These are phyloP conservation scores for Trapa incisa DNA, from an alignment of 345 rosid genomes.

Conservation along the genomic window DNA sequence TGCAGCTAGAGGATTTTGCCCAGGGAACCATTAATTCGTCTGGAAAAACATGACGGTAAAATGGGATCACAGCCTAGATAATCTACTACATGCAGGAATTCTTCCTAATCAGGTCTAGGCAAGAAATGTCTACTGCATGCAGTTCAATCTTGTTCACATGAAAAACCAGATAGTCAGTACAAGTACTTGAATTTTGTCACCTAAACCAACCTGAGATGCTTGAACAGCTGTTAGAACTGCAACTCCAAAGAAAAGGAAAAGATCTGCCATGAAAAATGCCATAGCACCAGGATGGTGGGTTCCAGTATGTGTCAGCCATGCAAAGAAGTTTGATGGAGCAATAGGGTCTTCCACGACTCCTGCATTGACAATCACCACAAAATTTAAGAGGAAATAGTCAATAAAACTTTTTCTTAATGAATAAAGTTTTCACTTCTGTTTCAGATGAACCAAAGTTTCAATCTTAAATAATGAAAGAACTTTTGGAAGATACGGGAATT, in stretches of 20 bases:
- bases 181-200: background rate
- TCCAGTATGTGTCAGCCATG: constrained; percentile 47
- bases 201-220: constrained; percentile 65
- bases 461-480: background rate
- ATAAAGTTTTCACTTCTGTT: background rate
- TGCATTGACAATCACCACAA: constrained; percentile 19
- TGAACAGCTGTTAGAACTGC: constrained; percentile 69
- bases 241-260: constrained; percentile 74
- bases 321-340: constrained; percentile 50
- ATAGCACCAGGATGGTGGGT: constrained; percentile 55
- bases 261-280: constrained; percentile 53
- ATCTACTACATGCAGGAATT: background rate
- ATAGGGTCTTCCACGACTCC: constrained; percentile 82
- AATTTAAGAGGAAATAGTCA: background rate
- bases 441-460: background rate
- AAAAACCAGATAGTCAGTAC: background rate
- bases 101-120: no score
- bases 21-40: background rate
- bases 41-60: background rate
- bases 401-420: background rate
- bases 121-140: no score
- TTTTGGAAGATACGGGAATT: constrained; percentile 5
- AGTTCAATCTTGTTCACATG: no score
- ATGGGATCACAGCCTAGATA: background rate
- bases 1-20: no score